Percentiles rank a stretch among this genome's conserved stretches.
Evolutionary conservation across 148 eudicot genomes (phyloP).

Genomic region (Vaccinium corymbosum): DNA sequence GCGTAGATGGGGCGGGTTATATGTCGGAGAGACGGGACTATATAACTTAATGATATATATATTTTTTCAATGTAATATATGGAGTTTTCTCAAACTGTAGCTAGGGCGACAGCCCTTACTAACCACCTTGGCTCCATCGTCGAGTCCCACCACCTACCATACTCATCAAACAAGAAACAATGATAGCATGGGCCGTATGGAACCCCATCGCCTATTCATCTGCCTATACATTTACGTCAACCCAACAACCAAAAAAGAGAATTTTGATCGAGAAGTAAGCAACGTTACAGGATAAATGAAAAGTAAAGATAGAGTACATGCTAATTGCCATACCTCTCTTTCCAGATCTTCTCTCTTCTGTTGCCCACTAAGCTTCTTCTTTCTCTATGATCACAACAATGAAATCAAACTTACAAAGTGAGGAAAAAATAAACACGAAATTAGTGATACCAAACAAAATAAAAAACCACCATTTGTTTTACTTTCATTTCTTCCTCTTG

Average conservation of each 20-base stretch:
- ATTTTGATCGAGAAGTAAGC: neutral
- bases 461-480: neutral
- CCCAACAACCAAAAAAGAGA: neutral
- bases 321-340: slow-evolving; percentile 50
- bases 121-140: too few relatives aligned
- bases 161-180: neutral
- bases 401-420: neutral
- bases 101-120: too few relatives aligned
- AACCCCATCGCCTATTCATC: neutral
- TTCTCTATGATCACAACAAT: slow-evolving; percentile 26
- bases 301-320: neutral
- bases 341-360: slow-evolving; percentile 56
- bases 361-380: slow-evolving; percentile 40
- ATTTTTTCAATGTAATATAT: too few relatives aligned
- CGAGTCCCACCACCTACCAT: too few relatives aligned
- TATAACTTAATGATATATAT: too few relatives aligned
- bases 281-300: neutral
- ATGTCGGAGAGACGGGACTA: too few relatives aligned
- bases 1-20: too few relatives aligned
- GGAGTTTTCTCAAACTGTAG: too few relatives aligned
- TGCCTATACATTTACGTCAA: neutral
- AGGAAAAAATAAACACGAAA: neutral
- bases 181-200: neutral
- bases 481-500: neutral
- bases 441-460: neutral